These are phyloP conservation scores for Elongisporangium undulatum DNA, from an alignment of 352 stramenopile species.

Conservation along the genomic window DNA sequence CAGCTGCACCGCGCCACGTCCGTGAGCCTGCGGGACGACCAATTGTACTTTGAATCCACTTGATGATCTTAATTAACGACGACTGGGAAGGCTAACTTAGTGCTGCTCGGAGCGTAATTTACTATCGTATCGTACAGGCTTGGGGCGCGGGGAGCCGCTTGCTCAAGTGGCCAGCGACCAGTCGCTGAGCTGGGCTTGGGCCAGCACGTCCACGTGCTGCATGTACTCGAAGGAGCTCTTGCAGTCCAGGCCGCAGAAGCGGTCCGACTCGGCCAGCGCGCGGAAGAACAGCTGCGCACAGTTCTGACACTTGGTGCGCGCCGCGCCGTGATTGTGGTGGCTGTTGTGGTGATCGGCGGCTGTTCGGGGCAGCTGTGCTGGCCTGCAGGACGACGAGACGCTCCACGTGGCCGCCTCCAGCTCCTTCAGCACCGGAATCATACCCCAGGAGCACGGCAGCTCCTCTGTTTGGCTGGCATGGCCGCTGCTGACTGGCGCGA, in stretches of 20 bases:
- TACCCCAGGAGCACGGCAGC: slow-evolving; percentile 22
- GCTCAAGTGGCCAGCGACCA: not conserved
- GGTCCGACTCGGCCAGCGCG: slow-evolving; percentile 13
- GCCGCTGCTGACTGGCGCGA: slow-evolving; percentile 2
- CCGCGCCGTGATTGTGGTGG: slow-evolving; percentile 2
- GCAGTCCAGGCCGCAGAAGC: slow-evolving; percentile 65
- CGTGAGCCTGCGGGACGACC: slow-evolving; percentile 54
- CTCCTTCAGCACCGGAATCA: slow-evolving; percentile 35
- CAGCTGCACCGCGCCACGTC: slow-evolving; percentile 49
- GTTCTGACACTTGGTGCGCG: slow-evolving; percentile 27
- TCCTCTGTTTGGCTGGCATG: not conserved
- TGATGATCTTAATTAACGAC: not conserved
- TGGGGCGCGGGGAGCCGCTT: not conserved
- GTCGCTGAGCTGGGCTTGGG: slow-evolving; percentile 16
- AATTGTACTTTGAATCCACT: slow-evolving; percentile 62
- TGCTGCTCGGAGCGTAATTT: not conserved
- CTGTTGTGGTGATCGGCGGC: slow-evolving; percentile 5
- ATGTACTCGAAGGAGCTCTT: slow-evolving; percentile 56
- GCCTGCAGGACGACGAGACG: not conserved
- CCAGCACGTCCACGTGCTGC: slow-evolving; percentile 23
- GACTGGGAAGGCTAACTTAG: not conserved
- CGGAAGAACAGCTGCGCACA: slow-evolving; percentile 47
- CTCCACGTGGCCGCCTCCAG: slow-evolving; percentile 19
- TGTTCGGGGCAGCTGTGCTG: not conserved
- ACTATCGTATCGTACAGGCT: slow-evolving; percentile 1